These are phyloP conservation scores for Kurtzmaniella natalensis DNA, from an alignment of 1,139 yeast genomes.

Conservation along the genomic window DNA sequence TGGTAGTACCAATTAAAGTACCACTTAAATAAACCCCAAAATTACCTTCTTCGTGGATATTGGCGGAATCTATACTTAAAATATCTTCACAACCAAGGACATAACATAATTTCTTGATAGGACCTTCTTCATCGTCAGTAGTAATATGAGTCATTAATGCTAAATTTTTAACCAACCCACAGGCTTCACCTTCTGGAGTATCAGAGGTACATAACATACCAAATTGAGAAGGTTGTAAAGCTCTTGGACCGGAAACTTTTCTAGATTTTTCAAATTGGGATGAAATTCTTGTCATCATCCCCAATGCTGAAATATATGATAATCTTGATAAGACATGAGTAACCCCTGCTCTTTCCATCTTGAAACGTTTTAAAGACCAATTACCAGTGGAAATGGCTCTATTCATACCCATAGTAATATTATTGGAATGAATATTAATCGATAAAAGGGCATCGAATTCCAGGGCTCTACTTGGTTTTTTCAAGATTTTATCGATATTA, in stretches of 20 bases:
- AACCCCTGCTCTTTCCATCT: conserved; percentile 99
- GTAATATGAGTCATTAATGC: conserved; percentile 99
- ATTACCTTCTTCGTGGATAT: conserved; percentile 70
- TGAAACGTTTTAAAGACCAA: conserved; percentile 97
- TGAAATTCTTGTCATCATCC: conserved; percentile 99
- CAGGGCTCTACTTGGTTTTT: conserved; percentile 90
- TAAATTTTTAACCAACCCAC: conserved; percentile 94
- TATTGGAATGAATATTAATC: conserved; percentile 85
- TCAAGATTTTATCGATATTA: conserved; percentile 86
- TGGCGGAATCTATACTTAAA: conserved; percentile 74
- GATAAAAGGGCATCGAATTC: conserved; percentile 92
- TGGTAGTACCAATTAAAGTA: conserved; percentile 85
- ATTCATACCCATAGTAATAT: conserved; percentile 90
- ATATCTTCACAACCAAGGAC: conserved; percentile 89
- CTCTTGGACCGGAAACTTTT: conserved; percentile 98
- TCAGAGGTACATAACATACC: conserved; percentile 99
- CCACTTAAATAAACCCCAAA: conserved; percentile 90
- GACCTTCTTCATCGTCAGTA: conserved; percentile 95
- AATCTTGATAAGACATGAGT: conserved; percentile 91
- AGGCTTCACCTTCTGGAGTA: conserved; percentile 99
- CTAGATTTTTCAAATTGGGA: conserved; percentile 97
- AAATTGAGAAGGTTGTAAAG: conserved; percentile 96
- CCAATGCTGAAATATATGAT: conserved; percentile 90
- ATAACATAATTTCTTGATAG: conserved; percentile 71
- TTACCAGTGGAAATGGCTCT: conserved; percentile 98